Evolutionary conservation across 2,329 filamentous ascomycete genomes (phyloP).

Genomic region (Mollisia scopiformis): DNA sequence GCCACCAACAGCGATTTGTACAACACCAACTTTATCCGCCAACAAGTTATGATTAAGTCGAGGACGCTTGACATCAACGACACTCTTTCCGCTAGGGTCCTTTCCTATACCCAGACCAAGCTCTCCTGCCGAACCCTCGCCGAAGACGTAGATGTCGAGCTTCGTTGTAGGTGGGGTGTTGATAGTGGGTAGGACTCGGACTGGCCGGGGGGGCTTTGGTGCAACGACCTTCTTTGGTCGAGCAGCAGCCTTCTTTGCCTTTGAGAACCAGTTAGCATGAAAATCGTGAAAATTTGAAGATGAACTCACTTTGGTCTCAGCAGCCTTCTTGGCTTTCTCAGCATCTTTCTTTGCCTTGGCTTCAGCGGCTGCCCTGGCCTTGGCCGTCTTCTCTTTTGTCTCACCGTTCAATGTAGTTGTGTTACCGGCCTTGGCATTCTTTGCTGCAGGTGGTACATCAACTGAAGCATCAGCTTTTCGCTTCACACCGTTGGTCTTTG

Average conservation of each 20-base stretch:
- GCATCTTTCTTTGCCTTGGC: constrained; percentile 9
- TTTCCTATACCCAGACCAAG: constrained; percentile 76
- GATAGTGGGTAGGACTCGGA: constrained; percentile 48
- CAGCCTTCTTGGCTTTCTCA: constrained; percentile 3
- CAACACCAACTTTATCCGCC: constrained; percentile 63
- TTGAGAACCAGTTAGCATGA: background rate
- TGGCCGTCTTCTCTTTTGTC: background rate
- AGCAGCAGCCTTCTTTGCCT: constrained; percentile 13
- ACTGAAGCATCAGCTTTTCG: background rate
- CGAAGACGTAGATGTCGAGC: constrained; percentile 79
- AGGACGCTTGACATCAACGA: constrained; percentile 75
- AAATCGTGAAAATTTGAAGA: background rate
- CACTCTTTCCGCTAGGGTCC: constrained; percentile 54
- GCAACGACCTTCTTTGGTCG: constrained; percentile 11
- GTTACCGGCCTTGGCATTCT: background rate
- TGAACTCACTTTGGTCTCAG: constrained; percentile 7
- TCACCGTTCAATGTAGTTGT: background rate
- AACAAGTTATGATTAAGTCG: constrained; percentile 66
- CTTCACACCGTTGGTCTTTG: background rate
- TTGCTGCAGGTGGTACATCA: background rate
- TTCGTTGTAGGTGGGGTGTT: constrained; percentile 65
- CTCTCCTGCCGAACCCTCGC: constrained; percentile 79
- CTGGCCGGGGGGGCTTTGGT: constrained; percentile 31
- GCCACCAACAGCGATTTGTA: constrained; percentile 76
- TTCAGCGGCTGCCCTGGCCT: constrained; percentile 9